Evolutionary conservation across 306 rosid genomes (phyloP).

Genomic region (Pueraria montana): DNA sequence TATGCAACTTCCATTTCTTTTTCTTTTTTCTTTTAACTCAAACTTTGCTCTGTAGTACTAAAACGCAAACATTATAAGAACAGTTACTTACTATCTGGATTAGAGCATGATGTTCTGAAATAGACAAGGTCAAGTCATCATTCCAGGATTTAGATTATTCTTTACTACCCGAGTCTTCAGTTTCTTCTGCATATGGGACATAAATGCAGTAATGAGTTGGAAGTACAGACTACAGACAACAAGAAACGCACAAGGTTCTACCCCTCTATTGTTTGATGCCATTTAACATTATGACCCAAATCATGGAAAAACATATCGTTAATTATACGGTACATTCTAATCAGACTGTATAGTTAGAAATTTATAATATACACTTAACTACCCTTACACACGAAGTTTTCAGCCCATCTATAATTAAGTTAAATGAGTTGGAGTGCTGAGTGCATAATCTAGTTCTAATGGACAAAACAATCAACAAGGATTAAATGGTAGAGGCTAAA

Average conservation of each 20-base stretch:
- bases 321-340: too few species aligned
- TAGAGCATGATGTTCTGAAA: conserved; percentile 70
- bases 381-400: not conserved
- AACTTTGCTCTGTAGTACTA: not conserved
- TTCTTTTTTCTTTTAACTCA: not conserved
- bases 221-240: too few species aligned
- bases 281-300: not conserved
- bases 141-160: conserved; percentile 85
- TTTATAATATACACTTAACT: not conserved
- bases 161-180: too few species aligned
- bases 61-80: conserved; percentile 17
- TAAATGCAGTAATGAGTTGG: conserved; percentile 40
- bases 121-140: conserved; percentile 75
- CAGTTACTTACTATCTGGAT: conserved; percentile 67
- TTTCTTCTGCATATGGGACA: conserved; percentile 65
- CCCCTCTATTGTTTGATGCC: not conserved
- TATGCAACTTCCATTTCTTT: too few species aligned
- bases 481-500: too few species aligned
- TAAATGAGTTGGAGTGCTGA: too few species aligned
- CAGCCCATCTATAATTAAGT: too few species aligned
- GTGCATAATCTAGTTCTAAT: too few species aligned
- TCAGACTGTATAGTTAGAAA: not conserved
- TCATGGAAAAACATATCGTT: not conserved
- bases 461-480: too few species aligned
- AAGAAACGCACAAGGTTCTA: too few species aligned